Conservation (phyloP, 768 basidiomycete genomes). For the Multifurca ochricompacta region DNA sequence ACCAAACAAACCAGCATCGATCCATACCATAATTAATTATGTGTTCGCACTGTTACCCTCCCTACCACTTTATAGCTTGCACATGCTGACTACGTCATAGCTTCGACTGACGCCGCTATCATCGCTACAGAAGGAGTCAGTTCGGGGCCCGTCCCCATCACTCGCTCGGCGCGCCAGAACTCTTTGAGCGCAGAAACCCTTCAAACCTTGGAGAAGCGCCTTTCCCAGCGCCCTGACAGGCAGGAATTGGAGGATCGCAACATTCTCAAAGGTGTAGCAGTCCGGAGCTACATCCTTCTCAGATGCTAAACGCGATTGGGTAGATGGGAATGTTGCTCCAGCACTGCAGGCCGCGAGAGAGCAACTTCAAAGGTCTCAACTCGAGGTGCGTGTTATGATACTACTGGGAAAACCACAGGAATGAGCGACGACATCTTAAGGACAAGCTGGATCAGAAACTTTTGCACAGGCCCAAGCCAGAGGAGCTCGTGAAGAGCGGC, state of each 20-base stretch:
- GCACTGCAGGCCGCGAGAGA: conserved; percentile 52
- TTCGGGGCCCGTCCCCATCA: conserved; percentile 5
- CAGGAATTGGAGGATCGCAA: conserved; percentile 57
- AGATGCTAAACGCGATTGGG: not conserved
- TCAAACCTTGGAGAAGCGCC: conserved; percentile 44
- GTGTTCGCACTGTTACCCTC: conserved; percentile 6
- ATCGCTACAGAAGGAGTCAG: not conserved
- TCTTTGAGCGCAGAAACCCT: conserved; percentile 31
- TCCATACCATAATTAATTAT: no score
- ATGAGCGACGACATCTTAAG: conserved; percentile 27
- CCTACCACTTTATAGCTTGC: not conserved
- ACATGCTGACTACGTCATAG: not conserved
- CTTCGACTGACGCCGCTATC: conserved; percentile 3
- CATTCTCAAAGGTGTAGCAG: conserved; percentile 53
- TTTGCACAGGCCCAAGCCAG: conserved; percentile 47
- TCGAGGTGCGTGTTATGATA: conserved; percentile 39
- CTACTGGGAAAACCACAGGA: not conserved
- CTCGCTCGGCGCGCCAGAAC: conserved; percentile 24
- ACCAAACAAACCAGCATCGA: not conserved
- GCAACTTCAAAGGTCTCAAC: conserved; percentile 51
- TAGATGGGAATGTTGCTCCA: conserved; percentile 59
- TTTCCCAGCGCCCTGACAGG: conserved; percentile 50
- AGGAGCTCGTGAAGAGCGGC: conserved; percentile 57
- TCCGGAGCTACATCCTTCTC: not conserved
- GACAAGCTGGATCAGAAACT: conserved; percentile 58